Conservation (phyloP, 345 rosid species). For the Populus euphratica region DNA sequence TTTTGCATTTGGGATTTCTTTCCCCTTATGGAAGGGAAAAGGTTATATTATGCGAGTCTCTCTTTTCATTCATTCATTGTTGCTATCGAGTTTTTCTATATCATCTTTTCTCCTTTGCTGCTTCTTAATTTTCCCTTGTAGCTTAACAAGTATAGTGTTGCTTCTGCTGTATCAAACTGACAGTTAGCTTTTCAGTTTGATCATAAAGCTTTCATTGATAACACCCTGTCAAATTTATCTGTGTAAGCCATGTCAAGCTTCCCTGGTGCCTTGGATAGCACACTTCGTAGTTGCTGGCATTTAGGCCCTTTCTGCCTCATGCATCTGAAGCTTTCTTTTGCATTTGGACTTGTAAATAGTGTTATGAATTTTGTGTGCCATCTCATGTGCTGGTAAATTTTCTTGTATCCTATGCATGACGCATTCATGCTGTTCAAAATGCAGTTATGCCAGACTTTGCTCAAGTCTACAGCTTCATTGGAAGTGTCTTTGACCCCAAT, state of each 20-base stretch:
- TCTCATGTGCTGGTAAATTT: neutral
- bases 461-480: conserved; percentile 87
- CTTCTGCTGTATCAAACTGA: neutral
- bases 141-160: neutral
- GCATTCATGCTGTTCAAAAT: neutral
- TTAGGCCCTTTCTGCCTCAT: neutral
- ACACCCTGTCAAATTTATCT: neutral
- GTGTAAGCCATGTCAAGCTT: neutral
- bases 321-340: neutral
- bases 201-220: neutral
- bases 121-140: neutral
- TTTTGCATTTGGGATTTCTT: neutral
- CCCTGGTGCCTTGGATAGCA: neutral
- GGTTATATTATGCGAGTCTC: neutral
- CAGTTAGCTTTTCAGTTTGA: neutral
- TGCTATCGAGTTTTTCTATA: neutral
- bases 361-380: neutral
- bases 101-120: neutral
- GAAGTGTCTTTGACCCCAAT: conserved; percentile 80
- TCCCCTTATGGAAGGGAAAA: neutral
- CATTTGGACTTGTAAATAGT: neutral
- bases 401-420: neutral
- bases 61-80: neutral
- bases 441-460: conserved; percentile 90
- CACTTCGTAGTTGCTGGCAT: neutral